phyloP scores from a whole-genome alignment of 2,329 filamentous ascomycete genomes.

The Cladorrhinum sp. region DNA sequence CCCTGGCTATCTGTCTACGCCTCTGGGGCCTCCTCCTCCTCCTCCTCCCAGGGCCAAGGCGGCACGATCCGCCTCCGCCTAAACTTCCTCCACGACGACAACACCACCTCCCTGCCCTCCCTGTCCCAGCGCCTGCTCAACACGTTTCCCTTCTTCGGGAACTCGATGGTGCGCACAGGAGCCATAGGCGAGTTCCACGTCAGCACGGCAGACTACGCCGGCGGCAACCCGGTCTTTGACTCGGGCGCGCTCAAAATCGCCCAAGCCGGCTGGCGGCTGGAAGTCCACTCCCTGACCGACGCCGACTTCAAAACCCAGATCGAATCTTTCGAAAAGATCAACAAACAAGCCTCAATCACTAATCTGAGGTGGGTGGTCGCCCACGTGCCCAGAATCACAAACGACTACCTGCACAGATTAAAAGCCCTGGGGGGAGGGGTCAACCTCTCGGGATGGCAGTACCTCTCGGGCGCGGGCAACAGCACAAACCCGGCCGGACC shows the following conservation, averaged over 20 bases:
- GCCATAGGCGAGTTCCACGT: slow-evolving; percentile 30
- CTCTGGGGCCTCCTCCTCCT: too few species aligned
- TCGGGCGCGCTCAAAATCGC: slow-evolving; percentile 26
- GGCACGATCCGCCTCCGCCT: slow-evolving; percentile 30
- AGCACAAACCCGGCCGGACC: slow-evolving; percentile 27
- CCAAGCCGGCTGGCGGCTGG: slow-evolving; percentile 29
- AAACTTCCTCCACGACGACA: slow-evolving; percentile 31
- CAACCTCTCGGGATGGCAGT: slow-evolving; percentile 30
- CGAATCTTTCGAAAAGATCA: slow-evolving; percentile 26
- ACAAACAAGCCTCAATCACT: slow-evolving; percentile 20
- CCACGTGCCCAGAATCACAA: slow-evolving; percentile 30
- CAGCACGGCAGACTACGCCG: slow-evolving; percentile 26
- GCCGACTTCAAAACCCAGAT: slow-evolving; percentile 28
- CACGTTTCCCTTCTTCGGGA: slow-evolving; percentile 30
- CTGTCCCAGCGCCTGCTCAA: slow-evolving; percentile 27
- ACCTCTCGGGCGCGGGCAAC: slow-evolving; percentile 26
- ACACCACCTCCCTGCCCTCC: slow-evolving; percentile 16
- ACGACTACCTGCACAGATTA: slow-evolving; percentile 27
- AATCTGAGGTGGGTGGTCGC: slow-evolving; percentile 31
- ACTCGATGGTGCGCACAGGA: slow-evolving; percentile 30
- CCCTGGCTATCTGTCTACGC: slow-evolving; percentile 29
- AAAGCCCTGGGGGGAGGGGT: slow-evolving; percentile 30
- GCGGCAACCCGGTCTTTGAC: slow-evolving; percentile 27
- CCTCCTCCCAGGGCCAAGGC: too few species aligned
- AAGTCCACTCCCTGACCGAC: slow-evolving; percentile 29